These are phyloP conservation scores for Pestalotiopsis sp. DNA, from an alignment of 2,329 filamentous ascomycete genomes.

Conservation along the genomic window DNA sequence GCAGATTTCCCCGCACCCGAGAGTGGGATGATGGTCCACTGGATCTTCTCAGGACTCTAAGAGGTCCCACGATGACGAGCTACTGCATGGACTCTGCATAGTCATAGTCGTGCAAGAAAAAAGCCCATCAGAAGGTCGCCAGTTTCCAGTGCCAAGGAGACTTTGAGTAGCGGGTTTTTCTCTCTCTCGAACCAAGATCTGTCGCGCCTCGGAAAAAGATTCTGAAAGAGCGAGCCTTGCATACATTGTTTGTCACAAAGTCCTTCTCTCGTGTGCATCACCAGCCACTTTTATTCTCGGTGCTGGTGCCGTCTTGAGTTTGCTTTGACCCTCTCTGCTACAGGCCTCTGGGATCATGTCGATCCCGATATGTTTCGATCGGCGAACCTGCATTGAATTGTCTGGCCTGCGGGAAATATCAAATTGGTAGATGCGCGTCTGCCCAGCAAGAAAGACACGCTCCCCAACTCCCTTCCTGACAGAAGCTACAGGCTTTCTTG, in stretches of 20 bases:
- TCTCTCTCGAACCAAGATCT: background rate
- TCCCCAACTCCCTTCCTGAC: background rate
- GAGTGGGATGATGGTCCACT: background rate
- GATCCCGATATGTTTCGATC: background rate
- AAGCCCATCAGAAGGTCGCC: background rate
- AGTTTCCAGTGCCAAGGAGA: background rate
- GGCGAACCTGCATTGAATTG: background rate
- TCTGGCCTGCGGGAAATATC: background rate
- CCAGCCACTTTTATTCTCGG: background rate
- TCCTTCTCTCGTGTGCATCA: background rate
- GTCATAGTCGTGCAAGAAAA: background rate
- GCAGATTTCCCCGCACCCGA: background rate
- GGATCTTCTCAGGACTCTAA: background rate
- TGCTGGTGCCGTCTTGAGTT: background rate
- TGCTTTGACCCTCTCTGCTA: background rate
- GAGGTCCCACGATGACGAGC: background rate
- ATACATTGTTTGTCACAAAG: no score
- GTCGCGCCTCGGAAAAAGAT: background rate
- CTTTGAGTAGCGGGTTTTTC: background rate
- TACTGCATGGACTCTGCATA: background rate
- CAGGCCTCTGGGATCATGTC: background rate
- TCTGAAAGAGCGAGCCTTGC: no score
- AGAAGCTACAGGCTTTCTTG: background rate
- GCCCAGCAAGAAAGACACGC: background rate
- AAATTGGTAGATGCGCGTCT: background rate